Evolutionary conservation across 164 flowering plant genomes (phyloP), one percentile per base, ranked within the genome.

Genomic region (Cinnamomum chago): DNA sequence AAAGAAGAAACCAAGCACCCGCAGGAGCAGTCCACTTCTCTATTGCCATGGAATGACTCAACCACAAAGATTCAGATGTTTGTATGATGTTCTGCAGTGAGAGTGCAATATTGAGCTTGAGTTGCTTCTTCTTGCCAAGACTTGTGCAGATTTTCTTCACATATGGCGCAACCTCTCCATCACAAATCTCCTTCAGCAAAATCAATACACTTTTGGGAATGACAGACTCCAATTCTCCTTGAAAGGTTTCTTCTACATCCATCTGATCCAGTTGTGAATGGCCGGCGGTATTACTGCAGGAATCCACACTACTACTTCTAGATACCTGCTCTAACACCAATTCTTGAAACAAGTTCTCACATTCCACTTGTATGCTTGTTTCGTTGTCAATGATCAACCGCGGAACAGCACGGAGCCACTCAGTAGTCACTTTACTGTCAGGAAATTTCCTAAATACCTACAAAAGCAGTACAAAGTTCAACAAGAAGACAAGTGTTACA

Each of bases 1-100:
- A 89, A 62, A 96, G 88, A 78, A 96, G 92, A 81, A 93, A 79
- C 98, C 98, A 96, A 69, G 97, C 88, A 79, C 99, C 99, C 64
- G 88, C 83, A 70, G 98, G 99, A 58, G 99, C 99, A 65, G 90
- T 89, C 99, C 99, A 96, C 79, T 90, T 89, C 70, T 92, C 89
- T 65, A 91, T 87, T 7, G 93, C 86, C 90, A 76, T 74, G 22
- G 89, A 86, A 52, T 81, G 82, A 73, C 74, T 82, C 75, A 88
- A 71, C 99, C 99, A 94, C 30, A 86, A 73, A 75, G 89, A 81
- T 80, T 96, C 97, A 23, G 98, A 94, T 47, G 89, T 79, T 70
- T 35, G 86, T 72, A 96, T 94, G 62, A 96, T 88, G 72, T 87
- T 87, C 73, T 90, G 95, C 75, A 96, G 95, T 11, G 97, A 84